phyloP scores from a whole-genome alignment of 1,139 yeast genomes.

The Eremothecium sinecaudum region DNA sequence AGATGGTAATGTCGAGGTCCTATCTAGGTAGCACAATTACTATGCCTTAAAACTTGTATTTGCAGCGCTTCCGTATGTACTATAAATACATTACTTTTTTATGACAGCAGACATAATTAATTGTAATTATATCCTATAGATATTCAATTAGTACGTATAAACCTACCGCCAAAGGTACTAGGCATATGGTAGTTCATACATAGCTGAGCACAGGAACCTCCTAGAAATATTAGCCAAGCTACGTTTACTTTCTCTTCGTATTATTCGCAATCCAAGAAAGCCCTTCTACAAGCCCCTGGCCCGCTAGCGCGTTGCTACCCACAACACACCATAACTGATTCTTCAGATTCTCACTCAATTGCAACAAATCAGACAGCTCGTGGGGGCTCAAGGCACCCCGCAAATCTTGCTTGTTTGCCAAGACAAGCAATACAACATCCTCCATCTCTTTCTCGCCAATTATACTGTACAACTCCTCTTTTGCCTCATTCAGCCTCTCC shows the following conservation, averaged over 20 bases:
- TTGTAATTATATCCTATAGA: too few relatives aligned
- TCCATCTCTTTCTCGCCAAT: slow-evolving; percentile 62
- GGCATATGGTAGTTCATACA: too few relatives aligned
- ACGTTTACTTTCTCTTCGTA: slow-evolving; percentile 33
- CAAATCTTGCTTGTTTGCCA: slow-evolving; percentile 86
- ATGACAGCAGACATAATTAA: too few relatives aligned
- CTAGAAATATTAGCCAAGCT: not conserved
- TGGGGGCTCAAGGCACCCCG: slow-evolving; percentile 54
- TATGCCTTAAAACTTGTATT: too few relatives aligned
- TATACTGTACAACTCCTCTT: slow-evolving; percentile 67
- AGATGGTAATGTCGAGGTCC: slow-evolving; percentile 47
- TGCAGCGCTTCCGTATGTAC: too few relatives aligned
- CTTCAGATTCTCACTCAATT: slow-evolving; percentile 42
- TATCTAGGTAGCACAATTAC: not conserved
- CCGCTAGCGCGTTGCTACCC: slow-evolving; percentile 67
- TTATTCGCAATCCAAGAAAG: slow-evolving; percentile 66
- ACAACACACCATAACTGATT: slow-evolving; percentile 66
- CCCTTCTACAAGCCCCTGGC: slow-evolving; percentile 67
- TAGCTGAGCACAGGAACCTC: too few relatives aligned
- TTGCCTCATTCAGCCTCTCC: slow-evolving; percentile 66
- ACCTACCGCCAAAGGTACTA: too few relatives aligned
- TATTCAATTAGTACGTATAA: too few relatives aligned
- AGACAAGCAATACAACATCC: slow-evolving; percentile 67
- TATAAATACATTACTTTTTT: too few relatives aligned
- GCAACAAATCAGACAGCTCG: slow-evolving; percentile 52